Percentiles rank a stretch among this genome's conserved stretches.
Conservation (phyloP, 495 filamentous ascomycete species). For the Astrocystis sublimbata region DNA sequence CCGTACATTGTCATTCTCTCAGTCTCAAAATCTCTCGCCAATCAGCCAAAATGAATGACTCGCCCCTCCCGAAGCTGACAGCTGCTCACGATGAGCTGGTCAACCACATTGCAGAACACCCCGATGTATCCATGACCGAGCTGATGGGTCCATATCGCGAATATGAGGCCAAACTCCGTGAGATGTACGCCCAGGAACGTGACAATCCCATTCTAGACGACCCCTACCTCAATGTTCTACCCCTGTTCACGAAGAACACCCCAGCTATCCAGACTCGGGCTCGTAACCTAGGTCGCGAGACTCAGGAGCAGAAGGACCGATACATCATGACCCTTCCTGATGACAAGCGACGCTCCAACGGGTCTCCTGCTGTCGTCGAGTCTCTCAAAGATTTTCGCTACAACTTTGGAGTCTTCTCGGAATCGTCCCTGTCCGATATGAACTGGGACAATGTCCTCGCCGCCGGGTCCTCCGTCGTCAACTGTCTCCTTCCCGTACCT, state of each 20-base stretch:
- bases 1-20: no score
- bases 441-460: conserved; percentile 79
- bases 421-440: conserved; percentile 60
- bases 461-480: conserved; percentile 75
- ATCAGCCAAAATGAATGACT: conserved; percentile 33
- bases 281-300: conserved; percentile 60
- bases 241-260: conserved; percentile 64
- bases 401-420: conserved; percentile 79
- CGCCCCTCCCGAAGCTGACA: conserved; percentile 46
- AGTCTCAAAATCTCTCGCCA: not conserved
- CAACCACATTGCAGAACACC: conserved; percentile 51
- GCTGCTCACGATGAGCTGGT: conserved; percentile 43
- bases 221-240: conserved; percentile 65
- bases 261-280: conserved; percentile 59
- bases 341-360: conserved; percentile 57
- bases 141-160: conserved; percentile 67
- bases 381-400: conserved; percentile 67
- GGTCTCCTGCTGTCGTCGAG: conserved; percentile 64
- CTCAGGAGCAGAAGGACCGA: conserved; percentile 57
- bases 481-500: conserved; percentile 71
- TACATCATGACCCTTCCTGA: conserved; percentile 70
- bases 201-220: conserved; percentile 58
- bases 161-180: conserved; percentile 67
- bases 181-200: conserved; percentile 70
- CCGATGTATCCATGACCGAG: conserved; percentile 53